A percentile compares a stretch with the other conserved stretches of the same genome.
These are phyloP conservation scores for Ophiostoma triangulosporum DNA, from an alignment of 2,329 filamentous ascomycete species.

Conservation along the genomic window DNA sequence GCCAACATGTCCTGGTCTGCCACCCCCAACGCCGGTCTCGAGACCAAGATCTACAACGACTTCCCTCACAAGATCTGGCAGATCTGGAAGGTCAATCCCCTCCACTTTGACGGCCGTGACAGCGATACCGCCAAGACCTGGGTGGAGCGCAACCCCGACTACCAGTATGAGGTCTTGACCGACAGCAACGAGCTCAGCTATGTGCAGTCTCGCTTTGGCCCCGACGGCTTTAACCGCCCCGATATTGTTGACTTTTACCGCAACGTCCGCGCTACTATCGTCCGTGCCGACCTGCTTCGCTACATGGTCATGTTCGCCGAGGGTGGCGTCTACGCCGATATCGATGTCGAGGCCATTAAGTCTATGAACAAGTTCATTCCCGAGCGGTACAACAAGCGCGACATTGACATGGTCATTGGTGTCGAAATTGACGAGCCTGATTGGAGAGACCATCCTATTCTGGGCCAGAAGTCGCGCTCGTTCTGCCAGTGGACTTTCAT, in stretches of 20 bases:
- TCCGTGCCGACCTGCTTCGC: constrained; percentile 52
- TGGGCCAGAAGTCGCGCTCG: constrained; percentile 53
- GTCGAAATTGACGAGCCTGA: constrained; percentile 59
- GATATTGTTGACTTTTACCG: constrained; percentile 51
- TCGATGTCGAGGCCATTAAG: constrained; percentile 29
- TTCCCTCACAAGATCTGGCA: constrained; percentile 65
- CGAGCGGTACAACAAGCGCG: constrained; percentile 44
- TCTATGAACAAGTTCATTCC: constrained; percentile 41
- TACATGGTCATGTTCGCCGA: constrained; percentile 57
- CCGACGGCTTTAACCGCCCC: constrained; percentile 48
- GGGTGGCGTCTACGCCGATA: constrained; percentile 38
- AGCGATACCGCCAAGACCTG: constrained; percentile 47
- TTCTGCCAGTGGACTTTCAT: constrained; percentile 70
- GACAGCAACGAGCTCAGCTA: constrained; percentile 55
- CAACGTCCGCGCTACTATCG: constrained; percentile 47
- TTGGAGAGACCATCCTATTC: constrained; percentile 48
- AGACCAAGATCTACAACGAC: constrained; percentile 11
- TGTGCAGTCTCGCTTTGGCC: constrained; percentile 54
- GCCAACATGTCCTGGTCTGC: constrained; percentile 7
- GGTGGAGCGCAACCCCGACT: constrained; percentile 50
- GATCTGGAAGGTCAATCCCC: constrained; percentile 58
- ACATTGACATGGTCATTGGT: constrained; percentile 58
- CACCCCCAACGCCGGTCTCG: background rate
- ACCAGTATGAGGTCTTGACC: constrained; percentile 56
- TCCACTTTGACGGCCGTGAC: constrained; percentile 53